phyloP scores from a whole-genome alignment of 2,329 filamentous ascomycete genomes.

The Alternaria rosae region DNA sequence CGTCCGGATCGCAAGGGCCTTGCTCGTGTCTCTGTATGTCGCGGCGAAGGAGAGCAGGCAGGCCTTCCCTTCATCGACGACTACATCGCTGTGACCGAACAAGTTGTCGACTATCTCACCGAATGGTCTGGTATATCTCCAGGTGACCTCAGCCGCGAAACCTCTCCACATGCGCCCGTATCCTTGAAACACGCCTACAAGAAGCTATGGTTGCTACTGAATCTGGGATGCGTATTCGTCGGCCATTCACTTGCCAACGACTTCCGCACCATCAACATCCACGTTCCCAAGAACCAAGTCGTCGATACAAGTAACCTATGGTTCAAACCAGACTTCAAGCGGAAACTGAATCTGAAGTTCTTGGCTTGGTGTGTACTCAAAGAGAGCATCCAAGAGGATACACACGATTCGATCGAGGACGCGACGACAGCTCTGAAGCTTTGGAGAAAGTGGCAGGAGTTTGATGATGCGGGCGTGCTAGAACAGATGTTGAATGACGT shows the following conservation, averaged over 20 bases:
- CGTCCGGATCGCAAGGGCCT: slow-evolving; percentile 89
- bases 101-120: slow-evolving; percentile 94
- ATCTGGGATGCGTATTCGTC: slow-evolving; percentile 91
- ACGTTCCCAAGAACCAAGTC: slow-evolving; percentile 87
- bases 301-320: slow-evolving; percentile 95
- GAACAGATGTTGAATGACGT: slow-evolving; percentile 87
- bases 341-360: slow-evolving; percentile 91
- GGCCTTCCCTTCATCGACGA: slow-evolving; percentile 94
- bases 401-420: slow-evolving; percentile 95
- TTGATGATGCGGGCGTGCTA: slow-evolving; percentile 81
- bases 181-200: slow-evolving; percentile 94
- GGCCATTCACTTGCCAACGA: slow-evolving; percentile 94
- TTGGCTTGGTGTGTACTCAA: slow-evolving; percentile 86
- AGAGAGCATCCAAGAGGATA: slow-evolving; percentile 91
- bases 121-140: slow-evolving; percentile 90
- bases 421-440: slow-evolving; percentile 88
- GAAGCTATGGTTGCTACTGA: slow-evolving; percentile 95
- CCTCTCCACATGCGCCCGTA: slow-evolving; percentile 83
- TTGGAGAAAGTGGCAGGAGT: slow-evolving; percentile 90
- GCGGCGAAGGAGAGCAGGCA: slow-evolving; percentile 78
- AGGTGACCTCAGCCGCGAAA: slow-evolving; percentile 80
- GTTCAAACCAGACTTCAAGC: slow-evolving; percentile 78
- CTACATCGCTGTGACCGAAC: slow-evolving; percentile 90
- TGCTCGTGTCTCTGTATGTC: slow-evolving; percentile 89
- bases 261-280: slow-evolving; percentile 97